These are phyloP conservation scores for Colletotrichum costaricense DNA, from an alignment of 2,329 filamentous ascomycete genomes.

Conservation along the genomic window DNA sequence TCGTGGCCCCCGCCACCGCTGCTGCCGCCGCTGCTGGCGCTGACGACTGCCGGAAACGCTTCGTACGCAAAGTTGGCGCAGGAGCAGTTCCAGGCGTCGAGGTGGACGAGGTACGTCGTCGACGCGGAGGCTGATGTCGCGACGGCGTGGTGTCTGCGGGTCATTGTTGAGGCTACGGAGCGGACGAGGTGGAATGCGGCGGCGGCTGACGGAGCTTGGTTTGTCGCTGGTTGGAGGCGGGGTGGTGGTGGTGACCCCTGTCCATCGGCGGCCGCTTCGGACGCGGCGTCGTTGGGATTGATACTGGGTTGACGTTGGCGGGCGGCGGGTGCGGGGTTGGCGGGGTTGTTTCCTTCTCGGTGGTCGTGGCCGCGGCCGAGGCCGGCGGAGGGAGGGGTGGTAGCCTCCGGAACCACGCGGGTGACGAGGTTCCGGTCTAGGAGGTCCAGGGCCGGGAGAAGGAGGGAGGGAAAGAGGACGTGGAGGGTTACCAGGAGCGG, in stretches of 20 bases:
- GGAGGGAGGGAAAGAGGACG: slow-evolving; percentile 82
- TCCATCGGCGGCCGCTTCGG: not conserved
- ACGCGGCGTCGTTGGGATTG: not conserved
- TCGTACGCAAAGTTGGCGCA: slow-evolving; percentile 87
- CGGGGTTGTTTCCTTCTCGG: slow-evolving; percentile 1
- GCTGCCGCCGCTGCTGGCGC: no score
- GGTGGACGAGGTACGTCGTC: slow-evolving; percentile 74
- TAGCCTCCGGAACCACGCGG: slow-evolving; percentile 53
- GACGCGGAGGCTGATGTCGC: slow-evolving; percentile 36
- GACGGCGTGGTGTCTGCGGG: slow-evolving; percentile 39
- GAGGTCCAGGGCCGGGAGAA: slow-evolving; percentile 88
- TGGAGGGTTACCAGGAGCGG: slow-evolving; percentile 82
- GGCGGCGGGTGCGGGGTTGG: slow-evolving; percentile 13
- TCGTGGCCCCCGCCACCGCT: not conserved
- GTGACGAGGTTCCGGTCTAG: slow-evolving; percentile 82
- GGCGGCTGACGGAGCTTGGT: not conserved
- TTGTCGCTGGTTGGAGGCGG: not conserved
- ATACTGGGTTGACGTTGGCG: not conserved
- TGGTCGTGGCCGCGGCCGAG: not conserved
- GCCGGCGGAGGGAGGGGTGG: not conserved
- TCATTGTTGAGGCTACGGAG: slow-evolving; percentile 59
- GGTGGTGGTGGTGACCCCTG: not conserved
- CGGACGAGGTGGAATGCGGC: slow-evolving; percentile 70
- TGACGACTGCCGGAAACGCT: slow-evolving; percentile 63
- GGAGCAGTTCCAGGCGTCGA: slow-evolving; percentile 86